phyloP scores from a whole-genome alignment of 2,329 filamentous ascomycete genomes.

The Cladobotryum mycophilum region DNA sequence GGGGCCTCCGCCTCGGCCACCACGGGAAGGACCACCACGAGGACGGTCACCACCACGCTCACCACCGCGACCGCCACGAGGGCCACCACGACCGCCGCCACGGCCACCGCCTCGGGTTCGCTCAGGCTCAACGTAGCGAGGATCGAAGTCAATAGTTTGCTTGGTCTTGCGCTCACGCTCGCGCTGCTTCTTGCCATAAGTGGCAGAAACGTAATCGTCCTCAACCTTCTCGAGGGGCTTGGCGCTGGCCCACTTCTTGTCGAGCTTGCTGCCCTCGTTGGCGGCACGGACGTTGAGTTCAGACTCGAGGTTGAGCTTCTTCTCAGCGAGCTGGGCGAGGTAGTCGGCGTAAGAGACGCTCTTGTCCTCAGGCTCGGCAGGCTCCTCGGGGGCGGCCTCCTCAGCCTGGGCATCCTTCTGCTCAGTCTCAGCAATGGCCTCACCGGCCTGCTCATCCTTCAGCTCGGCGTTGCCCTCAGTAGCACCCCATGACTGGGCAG shows the following conservation, averaged over 20 bases:
- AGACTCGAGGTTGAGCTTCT: slow-evolving; percentile 66
- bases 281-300: slow-evolving; percentile 70
- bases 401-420: slow-evolving; percentile 61
- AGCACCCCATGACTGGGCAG: slow-evolving; percentile 83
- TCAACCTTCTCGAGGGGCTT: slow-evolving; percentile 63
- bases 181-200: slow-evolving; percentile 71
- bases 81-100: slow-evolving; percentile 47
- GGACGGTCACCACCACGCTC: slow-evolving; percentile 30
- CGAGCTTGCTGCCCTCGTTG: slow-evolving; percentile 81
- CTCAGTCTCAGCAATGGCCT: slow-evolving; percentile 80
- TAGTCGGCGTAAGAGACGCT: slow-evolving; percentile 86
- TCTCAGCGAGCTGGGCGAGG: slow-evolving; percentile 64
- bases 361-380: slow-evolving; percentile 72
- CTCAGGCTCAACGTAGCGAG: slow-evolving; percentile 69
- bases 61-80: slow-evolving; percentile 43
- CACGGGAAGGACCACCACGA: slow-evolving; percentile 27
- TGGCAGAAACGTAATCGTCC: slow-evolving; percentile 69
- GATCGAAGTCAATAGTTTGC: slow-evolving; percentile 81
- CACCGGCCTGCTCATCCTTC: slow-evolving; percentile 86
- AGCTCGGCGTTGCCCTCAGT: slow-evolving; percentile 75
- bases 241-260: slow-evolving; percentile 90
- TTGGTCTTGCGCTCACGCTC: slow-evolving; percentile 91
- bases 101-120: slow-evolving; percentile 49
- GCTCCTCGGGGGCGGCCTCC: slow-evolving; percentile 40
- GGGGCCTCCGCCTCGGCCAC: slow-evolving; percentile 38